Evolutionary conservation across 495 filamentous ascomycete species (phyloP).

Genomic region (Aspergillus conjunctus): DNA sequence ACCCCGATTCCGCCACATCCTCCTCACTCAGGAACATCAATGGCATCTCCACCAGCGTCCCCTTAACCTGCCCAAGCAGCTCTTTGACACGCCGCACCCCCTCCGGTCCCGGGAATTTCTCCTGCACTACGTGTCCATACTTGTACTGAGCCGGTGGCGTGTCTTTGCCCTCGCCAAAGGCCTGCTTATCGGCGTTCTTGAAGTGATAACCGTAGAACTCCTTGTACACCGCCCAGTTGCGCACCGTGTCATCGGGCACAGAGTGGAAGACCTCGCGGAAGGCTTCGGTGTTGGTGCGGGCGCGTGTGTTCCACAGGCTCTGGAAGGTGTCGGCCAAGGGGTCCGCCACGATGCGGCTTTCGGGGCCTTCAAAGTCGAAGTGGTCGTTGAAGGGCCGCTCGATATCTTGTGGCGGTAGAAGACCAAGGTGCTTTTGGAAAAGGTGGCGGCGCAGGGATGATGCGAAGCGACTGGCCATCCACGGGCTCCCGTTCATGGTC

Average conservation of each 20-base stretch:
- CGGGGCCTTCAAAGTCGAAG: slow-evolving; percentile 78
- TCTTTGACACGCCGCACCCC: slow-evolving; percentile 79
- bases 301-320: slow-evolving; percentile 71
- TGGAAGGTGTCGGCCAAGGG: slow-evolving; percentile 69
- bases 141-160: slow-evolving; percentile 53
- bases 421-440: slow-evolving; percentile 88
- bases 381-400: slow-evolving; percentile 62
- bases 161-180: slow-evolving; percentile 37
- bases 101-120: slow-evolving; percentile 70
- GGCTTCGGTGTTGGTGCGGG: slow-evolving; percentile 78
- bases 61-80: slow-evolving; percentile 70
- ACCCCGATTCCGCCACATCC: slow-evolving; percentile 84
- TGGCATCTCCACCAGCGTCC: slow-evolving; percentile 90
- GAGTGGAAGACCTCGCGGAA: slow-evolving; percentile 85
- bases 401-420: slow-evolving; percentile 72
- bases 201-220: slow-evolving; percentile 79
- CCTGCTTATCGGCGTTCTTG: slow-evolving; percentile 53
- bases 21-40: slow-evolving; percentile 83
- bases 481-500: slow-evolving; percentile 70
- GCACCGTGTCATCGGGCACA: slow-evolving; percentile 79
- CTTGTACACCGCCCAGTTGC: slow-evolving; percentile 85
- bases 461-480: slow-evolving; percentile 77
- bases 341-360: slow-evolving; percentile 76
- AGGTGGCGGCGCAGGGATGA: slow-evolving; percentile 79
- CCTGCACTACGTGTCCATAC: slow-evolving; percentile 85